Base-by-base conservation (phyloP, 176 grass and related monocot genomes). In the Triticum urartu region DNA sequence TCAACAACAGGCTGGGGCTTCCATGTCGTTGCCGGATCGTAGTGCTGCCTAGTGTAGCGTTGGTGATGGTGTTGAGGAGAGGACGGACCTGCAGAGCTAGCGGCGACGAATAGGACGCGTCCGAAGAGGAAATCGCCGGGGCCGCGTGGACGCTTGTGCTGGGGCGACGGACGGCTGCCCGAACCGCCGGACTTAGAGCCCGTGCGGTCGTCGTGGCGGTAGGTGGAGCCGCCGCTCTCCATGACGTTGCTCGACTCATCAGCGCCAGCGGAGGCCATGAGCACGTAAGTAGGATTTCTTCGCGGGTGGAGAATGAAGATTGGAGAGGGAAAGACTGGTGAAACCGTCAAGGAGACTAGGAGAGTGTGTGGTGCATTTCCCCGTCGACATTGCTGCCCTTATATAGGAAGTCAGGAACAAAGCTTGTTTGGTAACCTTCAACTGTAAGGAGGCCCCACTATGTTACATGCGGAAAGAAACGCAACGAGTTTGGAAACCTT, bases 91-190 rank as follows among this genome's bases (percentile, higher is more conserved):
- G 56, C 63, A 26, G 47, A 59, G 32, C 74, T 38, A 1, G 64
- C 75, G 5, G 92, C 77, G 68, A 88, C 83, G 25, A 91, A 91
- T 5, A 67, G 68, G 7, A 84, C 89, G 13, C 52, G 75, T 30
- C 84, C 76, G 72, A 40, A 20, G 79, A 84, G 77, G 62, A 89
- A 80, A 28, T 81, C 83, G 6, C 84, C 50, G n/a, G 81, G 74
- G 54, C 81, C 54, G 42, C 75, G 63, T 26, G 47, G 75, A 1
- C 83, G 79, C 48, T 68, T 79, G 21, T 81, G 75, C 60, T 50
- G 73, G 60, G 77, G 14, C 66, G 48, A 60, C 67, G 65, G 48
- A 58, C 48, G 83, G 48, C 68, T 28, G 11, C 10, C 38, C 1
- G 71, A 26, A 1, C 14, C 64, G 8, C 61, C 36, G 24, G 7